Percentiles rank a stretch among this genome's conserved stretches.
Evolutionary conservation across 768 basidiomycete genomes (phyloP).

Genomic region (Cystobasidium tubakii): DNA sequence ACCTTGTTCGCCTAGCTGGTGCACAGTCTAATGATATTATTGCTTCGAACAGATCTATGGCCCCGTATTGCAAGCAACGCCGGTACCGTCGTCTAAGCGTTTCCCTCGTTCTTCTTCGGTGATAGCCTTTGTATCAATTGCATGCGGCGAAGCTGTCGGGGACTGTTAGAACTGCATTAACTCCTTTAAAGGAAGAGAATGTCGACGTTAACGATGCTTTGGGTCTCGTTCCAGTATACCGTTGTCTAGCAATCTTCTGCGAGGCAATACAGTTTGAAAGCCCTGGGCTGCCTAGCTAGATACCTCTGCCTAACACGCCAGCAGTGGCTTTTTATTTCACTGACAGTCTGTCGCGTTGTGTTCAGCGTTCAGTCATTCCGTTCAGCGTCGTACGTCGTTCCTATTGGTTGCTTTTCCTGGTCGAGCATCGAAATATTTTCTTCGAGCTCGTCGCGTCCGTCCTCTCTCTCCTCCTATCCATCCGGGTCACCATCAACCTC

Average conservation of each 20-base stretch:
- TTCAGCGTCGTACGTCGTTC: neutral
- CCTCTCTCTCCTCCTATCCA: conserved; percentile 10
- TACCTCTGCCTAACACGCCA: neutral
- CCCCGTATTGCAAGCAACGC: conserved; percentile 99
- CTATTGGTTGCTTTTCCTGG: neutral
- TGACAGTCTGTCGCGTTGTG: neutral
- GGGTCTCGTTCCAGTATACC: neutral
- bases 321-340: neutral
- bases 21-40: neutral
- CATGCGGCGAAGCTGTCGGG: conserved; percentile 1
- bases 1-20: neutral
- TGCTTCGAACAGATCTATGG: conserved; percentile 73
- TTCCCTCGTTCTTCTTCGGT: neutral
- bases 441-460: neutral
- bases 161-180: neutral
- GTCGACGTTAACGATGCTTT: neutral
- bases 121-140: conserved; percentile 9
- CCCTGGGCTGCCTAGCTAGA: neutral
- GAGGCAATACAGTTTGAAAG: neutral
- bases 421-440: neutral
- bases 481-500: conserved; percentile 6
- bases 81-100: conserved; percentile 78
- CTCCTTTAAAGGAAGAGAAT: neutral
- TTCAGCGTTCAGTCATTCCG: neutral
- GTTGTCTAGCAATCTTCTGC: neutral